Percentiles rank a stretch among this genome's conserved stretches.
Conservation (phyloP, 2,329 filamentous ascomycete genomes). For the Pseudogymnoascus destructans region DNA sequence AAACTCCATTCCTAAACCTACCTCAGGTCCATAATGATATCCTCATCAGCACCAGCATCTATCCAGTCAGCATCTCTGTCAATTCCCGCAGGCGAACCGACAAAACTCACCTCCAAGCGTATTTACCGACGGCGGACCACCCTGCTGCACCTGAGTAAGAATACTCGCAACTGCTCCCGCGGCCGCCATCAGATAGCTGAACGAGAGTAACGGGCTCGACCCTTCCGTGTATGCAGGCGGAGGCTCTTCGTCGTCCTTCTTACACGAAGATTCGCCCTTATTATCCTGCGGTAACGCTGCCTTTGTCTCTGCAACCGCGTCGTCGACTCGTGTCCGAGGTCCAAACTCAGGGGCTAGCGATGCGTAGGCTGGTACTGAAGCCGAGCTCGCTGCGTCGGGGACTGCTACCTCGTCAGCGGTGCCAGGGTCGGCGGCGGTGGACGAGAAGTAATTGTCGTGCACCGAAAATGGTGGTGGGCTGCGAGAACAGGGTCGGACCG, state of each 20-base stretch:
- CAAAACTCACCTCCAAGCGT: slow-evolving; percentile 60
- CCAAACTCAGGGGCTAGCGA: slow-evolving; percentile 22
- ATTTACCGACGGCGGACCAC: slow-evolving; percentile 72
- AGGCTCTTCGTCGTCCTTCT: slow-evolving; percentile 76
- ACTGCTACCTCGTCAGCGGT: slow-evolving; percentile 28
- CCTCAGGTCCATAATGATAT: slow-evolving; percentile 89
- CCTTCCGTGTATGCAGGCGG: slow-evolving; percentile 95
- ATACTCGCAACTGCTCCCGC: slow-evolving; percentile 96
- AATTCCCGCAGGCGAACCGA: neutral
- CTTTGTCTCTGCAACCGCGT: slow-evolving; percentile 62
- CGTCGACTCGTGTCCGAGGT: slow-evolving; percentile 26
- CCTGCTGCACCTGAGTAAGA: slow-evolving; percentile 97
- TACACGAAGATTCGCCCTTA: slow-evolving; percentile 62
- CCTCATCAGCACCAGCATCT: slow-evolving; percentile 83
- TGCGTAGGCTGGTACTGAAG: slow-evolving; percentile 42
- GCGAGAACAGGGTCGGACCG: slow-evolving; percentile 35
- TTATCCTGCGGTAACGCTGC: slow-evolving; percentile 69
- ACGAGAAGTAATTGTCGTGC: slow-evolving; percentile 36
- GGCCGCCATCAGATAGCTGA: slow-evolving; percentile 95
- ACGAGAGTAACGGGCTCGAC: slow-evolving; percentile 79
- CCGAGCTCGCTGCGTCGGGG: slow-evolving; percentile 27
- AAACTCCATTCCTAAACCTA: slow-evolving; percentile 32
- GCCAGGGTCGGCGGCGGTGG: slow-evolving; percentile 35
- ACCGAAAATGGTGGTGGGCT: neutral
- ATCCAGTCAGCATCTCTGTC: slow-evolving; percentile 15